Evolutionary conservation across 345 rosid genomes (phyloP).

Genomic region (Litchi chinensis): DNA sequence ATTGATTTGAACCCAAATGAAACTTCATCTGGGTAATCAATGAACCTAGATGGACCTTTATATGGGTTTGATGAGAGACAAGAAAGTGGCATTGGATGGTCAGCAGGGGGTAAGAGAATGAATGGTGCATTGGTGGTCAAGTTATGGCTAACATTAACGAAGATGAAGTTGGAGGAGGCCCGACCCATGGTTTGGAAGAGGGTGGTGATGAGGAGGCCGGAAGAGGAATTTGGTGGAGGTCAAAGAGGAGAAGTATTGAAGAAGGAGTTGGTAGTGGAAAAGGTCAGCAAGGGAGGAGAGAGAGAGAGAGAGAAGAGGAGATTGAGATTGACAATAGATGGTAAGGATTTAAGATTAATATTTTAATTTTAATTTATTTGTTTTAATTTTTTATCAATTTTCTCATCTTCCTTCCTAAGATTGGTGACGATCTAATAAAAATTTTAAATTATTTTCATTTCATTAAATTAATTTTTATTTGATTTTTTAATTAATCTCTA

Average conservation of each 20-base stretch:
- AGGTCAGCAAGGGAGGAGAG: constrained; percentile 73
- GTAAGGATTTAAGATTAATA: no score
- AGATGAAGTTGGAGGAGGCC: constrained; percentile 59
- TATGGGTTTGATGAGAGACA: constrained; percentile 46
- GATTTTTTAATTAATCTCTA: no score
- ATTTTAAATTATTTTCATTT: no score
- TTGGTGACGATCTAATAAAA: no score
- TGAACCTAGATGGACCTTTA: no score
- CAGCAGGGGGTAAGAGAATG: constrained; percentile 52
- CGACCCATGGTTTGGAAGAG: constrained; percentile 80
- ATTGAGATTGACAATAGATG: no score
- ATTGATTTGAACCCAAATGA: no score
- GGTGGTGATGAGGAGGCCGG: constrained; percentile 59
- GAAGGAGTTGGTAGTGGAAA: constrained; percentile 80
- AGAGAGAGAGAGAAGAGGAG: neutral
- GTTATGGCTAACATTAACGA: constrained; percentile 71
- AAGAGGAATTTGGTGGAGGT: constrained; percentile 65
- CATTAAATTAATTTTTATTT: no score
- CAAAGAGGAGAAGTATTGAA: constrained; percentile 69
- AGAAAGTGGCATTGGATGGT: constrained; percentile 59
- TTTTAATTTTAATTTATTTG: no score
- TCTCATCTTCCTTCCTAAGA: no score
- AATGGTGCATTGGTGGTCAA: constrained; percentile 46
- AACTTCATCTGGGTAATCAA: no score
- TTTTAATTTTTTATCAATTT: no score